Base-by-base conservation (phyloP, 169 alveolate species). In the Plasmodium gaboni region DNA sequence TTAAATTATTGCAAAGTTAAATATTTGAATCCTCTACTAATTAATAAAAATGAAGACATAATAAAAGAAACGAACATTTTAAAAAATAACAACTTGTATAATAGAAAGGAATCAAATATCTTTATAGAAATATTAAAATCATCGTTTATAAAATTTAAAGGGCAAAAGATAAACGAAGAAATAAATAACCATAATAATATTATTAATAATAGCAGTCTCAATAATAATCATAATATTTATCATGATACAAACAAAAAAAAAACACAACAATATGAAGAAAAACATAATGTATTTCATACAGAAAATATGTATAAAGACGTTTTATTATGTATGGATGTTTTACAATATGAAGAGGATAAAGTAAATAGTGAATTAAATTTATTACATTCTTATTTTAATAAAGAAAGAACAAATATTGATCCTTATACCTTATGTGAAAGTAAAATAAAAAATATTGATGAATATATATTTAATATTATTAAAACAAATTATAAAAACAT, bases 401-500 rank as follows among this genome's bases (percentile, higher is more conserved):
- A 51, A 22, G 69, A 63, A 42, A 80, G 59, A 68, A 42, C 85
- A 67, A 64, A 42, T 32, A 68, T 67, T 8, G 90, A 80, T 24
- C 90, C 90, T 51, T 80, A 67, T 68, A 26, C 32, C 8, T 32
- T 80, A 38, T 80, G 83, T 68, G 90, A 80, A 80, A 65, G 69
- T 68, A 80, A 80, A 65, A 67, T 80, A 67, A 80, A 80, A 80
- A 80, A 74, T 55, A 71, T 88, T 32, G 76, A 73, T 53, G 74
- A 88, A n/a, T 44, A 88, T 61, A 73, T 88, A 68, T 67, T 38
- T 42, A 80, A 88, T 46, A 74, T 80, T 7, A 88, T 88, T 53
- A 74, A 88, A 48, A 88, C 93, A 32, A 76, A 88, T 55, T 74
- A 88, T 57, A 60, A 38, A 15, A 88, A 88, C 48, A 69, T 88